Percentiles rank a stretch among this genome's conserved stretches.
Conservation (phyloP, 2,329 filamentous ascomycete species). For the Didymella arachidicola region DNA sequence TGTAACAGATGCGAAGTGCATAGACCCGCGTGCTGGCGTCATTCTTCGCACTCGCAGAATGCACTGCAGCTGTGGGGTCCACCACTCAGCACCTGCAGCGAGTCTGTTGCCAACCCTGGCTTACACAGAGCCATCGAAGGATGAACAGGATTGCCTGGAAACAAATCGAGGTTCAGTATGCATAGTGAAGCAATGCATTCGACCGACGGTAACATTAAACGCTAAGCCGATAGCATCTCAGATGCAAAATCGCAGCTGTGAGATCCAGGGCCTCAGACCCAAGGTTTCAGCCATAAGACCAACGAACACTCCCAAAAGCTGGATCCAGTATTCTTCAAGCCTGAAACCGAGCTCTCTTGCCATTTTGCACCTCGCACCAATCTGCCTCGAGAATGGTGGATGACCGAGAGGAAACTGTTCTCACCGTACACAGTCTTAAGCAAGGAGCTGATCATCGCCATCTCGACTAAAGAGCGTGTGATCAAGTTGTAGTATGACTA, state of each 20-base stretch:
- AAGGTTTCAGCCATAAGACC: neutral
- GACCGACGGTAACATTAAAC: neutral
- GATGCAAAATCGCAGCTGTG: neutral
- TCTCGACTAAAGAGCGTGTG: neutral
- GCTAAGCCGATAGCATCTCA: neutral
- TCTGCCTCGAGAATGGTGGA: neutral
- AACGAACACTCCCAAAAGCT: neutral
- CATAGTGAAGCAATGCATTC: neutral
- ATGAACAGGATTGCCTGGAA: neutral
- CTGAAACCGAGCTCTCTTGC: neutral
- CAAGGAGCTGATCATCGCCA: neutral
- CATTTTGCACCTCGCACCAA: no score
- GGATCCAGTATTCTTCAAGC: neutral
- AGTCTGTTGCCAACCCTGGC: neutral
- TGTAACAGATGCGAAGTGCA: conserved; percentile 22
- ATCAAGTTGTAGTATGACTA: neutral
- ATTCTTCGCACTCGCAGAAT: conserved; percentile 8
- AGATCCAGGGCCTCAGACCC: neutral
- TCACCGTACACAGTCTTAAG: neutral
- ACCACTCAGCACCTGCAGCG: conserved; percentile 2
- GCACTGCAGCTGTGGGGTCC: conserved; percentile 16
- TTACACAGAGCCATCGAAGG: neutral
- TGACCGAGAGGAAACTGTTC: neutral
- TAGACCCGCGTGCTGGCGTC: conserved; percentile 31
- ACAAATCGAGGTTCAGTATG: neutral